These are phyloP conservation scores for Biscutella auriculata DNA, from an alignment of 441 rosid genomes.

Conservation along the genomic window DNA sequence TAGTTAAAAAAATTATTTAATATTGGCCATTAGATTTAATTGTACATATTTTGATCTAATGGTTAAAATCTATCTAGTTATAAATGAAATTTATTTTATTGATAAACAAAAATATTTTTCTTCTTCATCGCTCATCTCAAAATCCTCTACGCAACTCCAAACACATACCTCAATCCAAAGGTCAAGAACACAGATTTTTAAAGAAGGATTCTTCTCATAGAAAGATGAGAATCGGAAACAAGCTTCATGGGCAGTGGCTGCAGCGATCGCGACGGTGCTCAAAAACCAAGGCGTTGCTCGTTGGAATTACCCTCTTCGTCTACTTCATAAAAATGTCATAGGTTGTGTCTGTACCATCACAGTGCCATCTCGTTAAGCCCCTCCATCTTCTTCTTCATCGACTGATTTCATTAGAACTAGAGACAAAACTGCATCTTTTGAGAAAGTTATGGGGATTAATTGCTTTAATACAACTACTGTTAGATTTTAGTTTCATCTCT, in stretches of 20 bases:
- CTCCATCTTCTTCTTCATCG: neutral
- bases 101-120: no score
- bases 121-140: no score
- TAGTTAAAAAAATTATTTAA: no score
- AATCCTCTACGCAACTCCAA: neutral
- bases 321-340: conserved; percentile 14
- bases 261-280: conserved; percentile 18
- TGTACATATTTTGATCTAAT: no score
- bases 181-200: neutral
- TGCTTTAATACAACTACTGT: conserved; percentile 17
- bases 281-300: conserved; percentile 26
- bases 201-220: neutral
- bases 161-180: neutral
- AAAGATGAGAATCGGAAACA: conserved; percentile 15
- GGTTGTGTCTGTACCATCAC: conserved; percentile 11
- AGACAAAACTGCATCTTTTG: neutral
- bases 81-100: no score
- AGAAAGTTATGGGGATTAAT: conserved; percentile 11
- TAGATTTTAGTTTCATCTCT: conserved; percentile 1
- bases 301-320: conserved; percentile 23
- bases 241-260: conserved; percentile 21
- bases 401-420: neutral
- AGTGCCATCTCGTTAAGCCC: conserved; percentile 6
- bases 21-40: no score
- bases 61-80: no score